Base-by-base conservation (phyloP, 176 grass and related monocot genomes). In the Zizania latifolia region DNA sequence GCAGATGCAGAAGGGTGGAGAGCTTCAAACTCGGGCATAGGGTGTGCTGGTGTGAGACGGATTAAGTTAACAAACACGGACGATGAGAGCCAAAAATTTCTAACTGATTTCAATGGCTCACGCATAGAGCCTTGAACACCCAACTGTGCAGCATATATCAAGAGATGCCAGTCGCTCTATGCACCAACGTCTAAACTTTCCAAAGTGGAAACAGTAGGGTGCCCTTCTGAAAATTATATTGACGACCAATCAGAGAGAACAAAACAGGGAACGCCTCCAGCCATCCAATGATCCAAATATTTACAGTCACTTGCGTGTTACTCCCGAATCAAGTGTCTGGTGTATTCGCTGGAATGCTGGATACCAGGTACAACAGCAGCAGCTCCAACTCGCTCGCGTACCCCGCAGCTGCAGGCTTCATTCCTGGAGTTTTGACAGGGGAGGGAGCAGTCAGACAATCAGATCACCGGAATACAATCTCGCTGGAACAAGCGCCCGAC, bases 231-330 rank as follows among this genome's bases (percentile, higher is more conserved):
- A 19, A 63, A 80, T 24, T 36, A 41, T 53, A 84, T 65, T 76
- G 35, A 84, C 40, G 29, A 57, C 23, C 55, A 84, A 76, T 70
- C 51, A 37, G 70, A 56, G 62, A 80, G 21, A 80, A 48, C 36
- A 70, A 78, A 78, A 81, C 72, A 85, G 9, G 35, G 63, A 63
- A 76, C n/a, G 16, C 80, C 68, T 55, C 41, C 44, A 33, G 44
- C 33, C 22, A 29, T 69, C 54, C n/a, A n/a, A n/a, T n/a, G n/a
- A n/a, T n/a, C n/a, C 59, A 37, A 44, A 78, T 85, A 85, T 82
- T 78, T 89, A 78, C 78, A 85, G 61, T 78, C 82, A 78, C 65
- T 81, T 72, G 65, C 57, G 19, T 79, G n/a, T 57, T 23, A 53
- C 58, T 44, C 59, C 58, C 16, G 37, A 76, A 78, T 41, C 71